phyloP scores from a whole-genome alignment of 805 yeast species.

The Torulaspora quercuum region DNA sequence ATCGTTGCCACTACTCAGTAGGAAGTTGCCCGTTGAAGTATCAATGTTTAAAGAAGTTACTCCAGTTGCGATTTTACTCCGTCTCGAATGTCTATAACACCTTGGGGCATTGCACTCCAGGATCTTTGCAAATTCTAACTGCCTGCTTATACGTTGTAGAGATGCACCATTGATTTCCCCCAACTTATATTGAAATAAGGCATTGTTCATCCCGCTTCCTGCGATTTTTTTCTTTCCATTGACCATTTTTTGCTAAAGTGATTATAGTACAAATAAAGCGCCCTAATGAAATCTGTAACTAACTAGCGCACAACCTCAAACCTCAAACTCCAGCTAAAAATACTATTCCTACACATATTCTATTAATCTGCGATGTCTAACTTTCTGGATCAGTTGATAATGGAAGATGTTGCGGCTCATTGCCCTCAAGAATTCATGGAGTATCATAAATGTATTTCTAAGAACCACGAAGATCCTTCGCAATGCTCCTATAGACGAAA shows the following conservation, averaged over 20 bases:
- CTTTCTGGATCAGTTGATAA: conserved; percentile 63
- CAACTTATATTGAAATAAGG: conserved; percentile 16
- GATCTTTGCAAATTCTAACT: conserved; percentile 23
- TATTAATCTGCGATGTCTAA: conserved; percentile 28
- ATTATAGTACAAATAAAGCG: too few relatives aligned
- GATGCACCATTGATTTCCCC: conserved; percentile 13
- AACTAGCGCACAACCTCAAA: too few relatives aligned
- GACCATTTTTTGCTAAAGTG: too few relatives aligned
- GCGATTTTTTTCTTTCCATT: neutral
- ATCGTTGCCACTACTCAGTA: conserved; percentile 29
- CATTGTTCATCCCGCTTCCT: conserved; percentile 10
- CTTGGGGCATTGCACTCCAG: conserved; percentile 19
- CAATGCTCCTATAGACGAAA: conserved; percentile 56
- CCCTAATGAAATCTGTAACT: too few relatives aligned
- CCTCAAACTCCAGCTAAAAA: too few relatives aligned
- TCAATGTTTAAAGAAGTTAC: conserved; percentile 26
- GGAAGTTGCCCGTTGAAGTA: conserved; percentile 18
- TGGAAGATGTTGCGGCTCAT: conserved; percentile 72
- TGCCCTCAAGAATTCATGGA: conserved; percentile 72
- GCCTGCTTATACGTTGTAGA: conserved; percentile 13
- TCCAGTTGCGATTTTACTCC: conserved; percentile 6
- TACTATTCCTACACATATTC: too few relatives aligned
- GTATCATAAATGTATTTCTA: conserved; percentile 69
- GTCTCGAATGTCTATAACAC: conserved; percentile 12
- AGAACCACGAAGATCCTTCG: conserved; percentile 48